A percentile compares a stretch with the other conserved stretches of the same genome.
Evolutionary conservation across 1,139 yeast genomes (phyloP).

Genomic region (Suhomyces guaymorum): DNA sequence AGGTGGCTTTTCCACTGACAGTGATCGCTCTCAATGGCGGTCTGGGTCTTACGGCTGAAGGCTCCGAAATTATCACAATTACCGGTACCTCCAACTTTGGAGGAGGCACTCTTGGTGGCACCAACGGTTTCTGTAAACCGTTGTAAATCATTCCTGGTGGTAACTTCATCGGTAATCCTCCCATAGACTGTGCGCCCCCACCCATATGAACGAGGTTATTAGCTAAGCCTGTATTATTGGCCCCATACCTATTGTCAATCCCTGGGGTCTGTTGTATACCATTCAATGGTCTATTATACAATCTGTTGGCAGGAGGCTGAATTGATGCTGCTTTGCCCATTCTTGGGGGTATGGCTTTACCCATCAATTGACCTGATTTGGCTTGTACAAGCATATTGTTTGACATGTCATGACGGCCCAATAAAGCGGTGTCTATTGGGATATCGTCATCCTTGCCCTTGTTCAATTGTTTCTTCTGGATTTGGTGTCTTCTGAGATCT

Average conservation of each 20-base stretch:
- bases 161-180: conserved; percentile 19
- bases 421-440: conserved; percentile 5
- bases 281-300: conserved; percentile 25
- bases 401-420: conserved; percentile 1
- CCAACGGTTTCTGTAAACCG: conserved; percentile 16
- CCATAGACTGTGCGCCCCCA: not conserved
- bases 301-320: conserved; percentile 46
- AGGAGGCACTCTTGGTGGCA: conserved; percentile 35
- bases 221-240: conserved; percentile 23
- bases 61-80: conserved; percentile 25
- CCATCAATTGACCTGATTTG: conserved; percentile 39
- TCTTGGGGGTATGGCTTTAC: conserved; percentile 39
- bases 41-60: conserved; percentile 20
- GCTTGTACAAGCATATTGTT: not conserved
- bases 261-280: conserved; percentile 17
- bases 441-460: conserved; percentile 6
- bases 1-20: conserved; percentile 23
- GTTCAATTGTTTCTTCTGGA: conserved; percentile 9
- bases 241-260: conserved; percentile 21
- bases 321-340: conserved; percentile 52
- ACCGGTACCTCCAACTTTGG: conserved; percentile 43
- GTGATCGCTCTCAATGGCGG: conserved; percentile 30
- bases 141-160: conserved; percentile 18
- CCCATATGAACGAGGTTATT: conserved; percentile 19
- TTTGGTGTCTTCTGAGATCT: conserved; percentile 22